Base-by-base conservation (phyloP, 2,329 filamentous ascomycete genomes). In the Penicillium sp. region DNA sequence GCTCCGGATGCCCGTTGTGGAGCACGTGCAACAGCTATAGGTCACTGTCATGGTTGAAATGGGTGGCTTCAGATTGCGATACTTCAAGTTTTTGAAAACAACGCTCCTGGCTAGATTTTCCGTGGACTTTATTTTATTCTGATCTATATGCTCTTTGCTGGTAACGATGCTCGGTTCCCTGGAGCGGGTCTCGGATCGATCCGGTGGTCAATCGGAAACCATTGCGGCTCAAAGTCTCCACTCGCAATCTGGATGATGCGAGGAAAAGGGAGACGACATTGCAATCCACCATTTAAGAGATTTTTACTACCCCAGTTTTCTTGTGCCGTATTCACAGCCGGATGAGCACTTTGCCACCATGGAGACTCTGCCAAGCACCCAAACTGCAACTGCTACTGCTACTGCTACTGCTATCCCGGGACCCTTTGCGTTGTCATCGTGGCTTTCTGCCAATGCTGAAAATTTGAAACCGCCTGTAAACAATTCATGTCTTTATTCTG, bases 401-500 rank as follows among this genome's bases (percentile, higher is more conserved):
- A 31, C 25, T 6, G 49, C 29, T 31, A 31, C 29, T 11, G 11
- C 56, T 27, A 52, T 54, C 13, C 56, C 56, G 1, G 52, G 56
- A 14, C 43, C 60, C 53, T 26, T 59, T 55, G n/a, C 47, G 19
- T n/a, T 64, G 37, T 14, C 50, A 19, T 42, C 53, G 9, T 64
- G 62, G 62, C 26, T 64, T 16, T 54, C 56, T 21, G 52, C 48
- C n/a, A 64, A 64, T 45, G 49, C 56, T 3, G 47, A 59, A 4
- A 54, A 58, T 19, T 39, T 64, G 19, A 48, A 50, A 11, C 62
- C 62, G 2, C 62, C 62, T 8, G 50, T 62, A 21, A 64, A 62
- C 46, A 62, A 64, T 25, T 48, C 48, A 44, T 64, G 60, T 44
- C 55, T 64, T 10, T 61, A 62, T 33, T 50, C 49, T 2, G 62